phyloP scores from a whole-genome alignment of 2,329 filamentous ascomycete genomes.

The Teratosphaeria gauchensis region DNA sequence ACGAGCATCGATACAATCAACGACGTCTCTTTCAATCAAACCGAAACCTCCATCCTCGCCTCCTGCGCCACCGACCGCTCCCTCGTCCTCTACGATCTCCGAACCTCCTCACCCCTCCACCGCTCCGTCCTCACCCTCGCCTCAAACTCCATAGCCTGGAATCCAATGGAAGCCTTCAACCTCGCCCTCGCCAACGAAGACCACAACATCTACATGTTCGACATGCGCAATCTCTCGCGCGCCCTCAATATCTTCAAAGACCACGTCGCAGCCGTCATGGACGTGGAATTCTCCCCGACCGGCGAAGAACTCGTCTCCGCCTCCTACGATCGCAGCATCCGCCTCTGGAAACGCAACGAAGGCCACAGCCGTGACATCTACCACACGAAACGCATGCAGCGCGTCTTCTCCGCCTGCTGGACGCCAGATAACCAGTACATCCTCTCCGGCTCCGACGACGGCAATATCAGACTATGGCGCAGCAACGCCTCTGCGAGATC shows the following conservation, averaged over 20 bases:
- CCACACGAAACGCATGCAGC: conserved; percentile 96
- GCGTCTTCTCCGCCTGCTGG: conserved; percentile 76
- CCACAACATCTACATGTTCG: conserved; percentile 86
- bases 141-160: conserved; percentile 79
- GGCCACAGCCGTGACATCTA: conserved; percentile 90
- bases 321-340: conserved; percentile 78
- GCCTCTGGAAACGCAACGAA: conserved; percentile 69
- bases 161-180: conserved; percentile 95
- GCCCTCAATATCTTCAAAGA: conserved; percentile 85
- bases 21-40: conserved; percentile 80
- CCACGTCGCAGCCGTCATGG: conserved; percentile 88
- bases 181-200: conserved; percentile 90
- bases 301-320: conserved; percentile 88
- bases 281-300: conserved; percentile 89
- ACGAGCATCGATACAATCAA: conserved; percentile 85
- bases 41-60: conserved; percentile 82
- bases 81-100: conserved; percentile 82
- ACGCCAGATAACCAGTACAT: conserved; percentile 86
- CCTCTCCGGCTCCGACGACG: conserved; percentile 85
- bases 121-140: conserved; percentile 75
- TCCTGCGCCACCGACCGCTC: conserved; percentile 78
- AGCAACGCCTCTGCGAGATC: conserved; percentile 73
- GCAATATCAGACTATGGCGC: conserved; percentile 84
- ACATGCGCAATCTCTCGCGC: conserved; percentile 82
- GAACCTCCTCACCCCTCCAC: conserved; percentile 72